Base-by-base conservation (phyloP, 2,329 filamentous ascomycete genomes). In the Truncatella angustata region DNA sequence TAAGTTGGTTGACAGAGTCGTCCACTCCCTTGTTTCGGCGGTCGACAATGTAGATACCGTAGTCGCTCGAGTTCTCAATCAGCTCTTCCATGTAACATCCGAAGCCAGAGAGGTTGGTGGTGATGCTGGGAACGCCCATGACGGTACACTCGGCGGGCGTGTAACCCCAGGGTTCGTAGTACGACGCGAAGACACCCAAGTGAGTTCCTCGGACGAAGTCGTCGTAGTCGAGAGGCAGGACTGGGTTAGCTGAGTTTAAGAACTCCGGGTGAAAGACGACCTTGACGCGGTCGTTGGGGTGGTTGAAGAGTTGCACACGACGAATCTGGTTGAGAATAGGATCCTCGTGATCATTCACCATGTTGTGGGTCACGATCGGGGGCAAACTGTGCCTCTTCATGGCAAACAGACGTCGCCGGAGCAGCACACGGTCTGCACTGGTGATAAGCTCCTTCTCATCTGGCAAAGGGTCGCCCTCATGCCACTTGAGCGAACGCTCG, bases 61-160 rank as follows among this genome's bases (percentile, higher is more conserved):
- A 97, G 72, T 99, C 94, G 58, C 88, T 89, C 36, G 93, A 95
- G 73, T 97, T 97, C 73, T 97, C 93, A 60, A 99, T 97, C 60
- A 97, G 76, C 73, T 97, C 94, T 72, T 99, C 94, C 94, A 99
- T 99, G 72, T 99, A 97, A 73, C 94, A 97, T 46, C 94, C 94
- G 65, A 99, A 99, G 18, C 94, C 94, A 5, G 94, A 97, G 40
- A 99, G 77, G 72, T 99, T 99, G 24, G 93, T 97, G 10, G 94
- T 97, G 73, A 99, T 97, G 71, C 91, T 96, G 39, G 94, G 94
- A 36, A 99, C 92, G 63, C 94, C 94, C 94, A 97, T 97, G 57
- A 97, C 94, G 0, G 94, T 97, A 72, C 94, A 99, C 72, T 97
- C 94, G 49, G 94, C 93, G 0, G 93, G 94, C 2, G 94, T 99